These are phyloP conservation scores for Saccharomycopsis sp. DNA, from an alignment of 805 yeast genomes.

Conservation along the genomic window DNA sequence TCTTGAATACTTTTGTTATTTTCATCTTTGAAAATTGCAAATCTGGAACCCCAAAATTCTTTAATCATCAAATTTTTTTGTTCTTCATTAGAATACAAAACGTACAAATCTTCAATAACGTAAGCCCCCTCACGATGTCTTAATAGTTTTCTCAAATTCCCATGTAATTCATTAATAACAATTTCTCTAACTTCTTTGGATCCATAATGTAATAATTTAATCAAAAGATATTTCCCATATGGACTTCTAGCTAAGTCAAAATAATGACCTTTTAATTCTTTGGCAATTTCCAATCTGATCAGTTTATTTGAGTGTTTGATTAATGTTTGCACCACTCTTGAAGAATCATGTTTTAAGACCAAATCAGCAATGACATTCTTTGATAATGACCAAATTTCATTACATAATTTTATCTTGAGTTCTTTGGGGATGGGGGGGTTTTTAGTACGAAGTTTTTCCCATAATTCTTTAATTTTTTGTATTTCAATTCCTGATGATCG, in stretches of 20 bases:
- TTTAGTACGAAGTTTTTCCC: slow-evolving; percentile 88
- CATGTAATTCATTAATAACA: slow-evolving; percentile 79
- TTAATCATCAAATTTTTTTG: slow-evolving; percentile 87
- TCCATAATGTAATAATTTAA: slow-evolving; percentile 88
- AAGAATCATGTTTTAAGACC: slow-evolving; percentile 91
- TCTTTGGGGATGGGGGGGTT: slow-evolving; percentile 71
- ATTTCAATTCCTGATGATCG: slow-evolving; percentile 84
- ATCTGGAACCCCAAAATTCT: slow-evolving; percentile 96
- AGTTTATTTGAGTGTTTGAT: slow-evolving; percentile 77
- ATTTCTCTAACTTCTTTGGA: slow-evolving; percentile 66
- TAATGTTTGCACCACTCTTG: slow-evolving; percentile 90
- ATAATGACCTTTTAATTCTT: slow-evolving; percentile 44
- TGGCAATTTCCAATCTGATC: slow-evolving; percentile 61
- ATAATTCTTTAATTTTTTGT: slow-evolving; percentile 70
- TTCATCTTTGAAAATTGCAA: slow-evolving; percentile 76
- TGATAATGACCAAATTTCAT: slow-evolving; percentile 77
- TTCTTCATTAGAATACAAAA: slow-evolving; percentile 71
- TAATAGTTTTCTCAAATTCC: slow-evolving; percentile 83
- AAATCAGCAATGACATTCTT: slow-evolving; percentile 71
- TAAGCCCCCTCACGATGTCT: slow-evolving; percentile 98
- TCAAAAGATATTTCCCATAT: slow-evolving; percentile 85
- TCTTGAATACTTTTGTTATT: slow-evolving; percentile 53
- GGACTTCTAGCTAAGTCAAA: slow-evolving; percentile 82
- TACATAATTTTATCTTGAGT: slow-evolving; percentile 64
- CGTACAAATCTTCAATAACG: slow-evolving; percentile 87